Evolutionary conservation across 139 green algal species (phyloP), one percentile per base, ranked within the genome.

Genomic region (Penium margaritaceum): DNA sequence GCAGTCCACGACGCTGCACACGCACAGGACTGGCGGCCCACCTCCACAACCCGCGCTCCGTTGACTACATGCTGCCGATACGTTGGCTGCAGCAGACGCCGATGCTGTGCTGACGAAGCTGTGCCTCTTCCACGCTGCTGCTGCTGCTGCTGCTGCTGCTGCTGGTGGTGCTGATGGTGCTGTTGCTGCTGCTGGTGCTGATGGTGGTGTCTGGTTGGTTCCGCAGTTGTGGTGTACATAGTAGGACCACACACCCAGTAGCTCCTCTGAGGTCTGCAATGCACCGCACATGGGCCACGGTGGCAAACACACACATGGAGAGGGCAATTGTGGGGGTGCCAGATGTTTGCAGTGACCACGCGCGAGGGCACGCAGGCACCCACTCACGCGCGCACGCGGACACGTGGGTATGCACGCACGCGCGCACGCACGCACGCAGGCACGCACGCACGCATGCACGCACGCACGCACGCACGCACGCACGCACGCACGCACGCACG

Each of bases 171-270:
- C n/a, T n/a, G n/a, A n/a, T n/a, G n/a, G n/a, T n/a, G n/a, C n/a
- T n/a, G n/a, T n/a, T n/a, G n/a, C n/a, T n/a, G n/a, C n/a, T n/a
- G n/a, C n/a, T n/a, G n/a, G n/a, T n/a, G n/a, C n/a, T n/a, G n/a
- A n/a, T n/a, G n/a, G n/a, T n/a, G n/a, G n/a, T n/a, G n/a, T 27
- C 5, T 63, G 33, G 30, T 63, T 33, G 35, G 27, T 47, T n/a
- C 64, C 44, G n/a, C 29, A 69, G 32, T 77, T 37, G 63, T 68
- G 71, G 27, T n/a, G 37, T 12, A 29, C n/a, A 21, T 14, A 24
- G 12, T 68, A 19, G 72, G 67, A n/a, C 62, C 72, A 41, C 72
- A 77, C 32, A 79, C 66, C 47, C 46, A 77, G 19, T 77, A 37
- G 36, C 47, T 79, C 37, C 33, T 29, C 12, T 77, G 66, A 12